Evolutionary conservation across 2,329 filamentous ascomycete genomes (phyloP).

Genomic region (Colletotrichum ledebouriae): DNA sequence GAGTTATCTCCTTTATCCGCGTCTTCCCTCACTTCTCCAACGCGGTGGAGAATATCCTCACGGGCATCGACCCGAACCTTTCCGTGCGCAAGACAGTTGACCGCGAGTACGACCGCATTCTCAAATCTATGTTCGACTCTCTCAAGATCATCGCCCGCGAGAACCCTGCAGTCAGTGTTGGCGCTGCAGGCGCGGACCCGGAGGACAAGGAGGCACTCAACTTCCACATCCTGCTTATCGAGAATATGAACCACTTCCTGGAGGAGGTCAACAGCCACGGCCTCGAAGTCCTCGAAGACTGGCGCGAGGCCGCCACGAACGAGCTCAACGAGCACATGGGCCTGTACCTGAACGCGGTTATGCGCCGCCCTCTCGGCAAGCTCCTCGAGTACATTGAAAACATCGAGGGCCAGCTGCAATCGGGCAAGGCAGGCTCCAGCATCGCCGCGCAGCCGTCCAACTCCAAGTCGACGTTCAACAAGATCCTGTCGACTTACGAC

Average conservation of each 20-base stretch:
- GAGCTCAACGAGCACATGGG: slow-evolving; percentile 90
- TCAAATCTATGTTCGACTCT: slow-evolving; percentile 97
- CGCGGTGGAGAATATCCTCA: slow-evolving; percentile 86
- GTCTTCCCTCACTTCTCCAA: slow-evolving; percentile 90
- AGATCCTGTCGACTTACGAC: slow-evolving; percentile 85
- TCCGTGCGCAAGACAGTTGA: slow-evolving; percentile 84
- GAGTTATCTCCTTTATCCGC: slow-evolving; percentile 94
- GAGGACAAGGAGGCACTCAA: slow-evolving; percentile 98
- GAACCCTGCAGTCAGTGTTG: slow-evolving; percentile 66
- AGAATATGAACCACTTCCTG: slow-evolving; percentile 98
- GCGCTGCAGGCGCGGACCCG: slow-evolving; percentile 62
- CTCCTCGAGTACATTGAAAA: slow-evolving; percentile 93
- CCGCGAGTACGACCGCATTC: slow-evolving; percentile 87
- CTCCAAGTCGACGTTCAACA: slow-evolving; percentile 86
- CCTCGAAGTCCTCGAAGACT: slow-evolving; percentile 83
- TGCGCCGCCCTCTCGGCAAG: slow-evolving; percentile 89
- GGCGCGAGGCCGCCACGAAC: slow-evolving; percentile 81
- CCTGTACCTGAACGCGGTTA: slow-evolving; percentile 88
- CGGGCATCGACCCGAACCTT: slow-evolving; percentile 67
- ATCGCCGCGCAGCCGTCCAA: slow-evolving; percentile 88
- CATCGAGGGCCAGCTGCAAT: slow-evolving; percentile 78
- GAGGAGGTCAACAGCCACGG: slow-evolving; percentile 86
- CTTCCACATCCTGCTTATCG: slow-evolving; percentile 96
- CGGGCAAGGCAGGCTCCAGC: slow-evolving; percentile 69
- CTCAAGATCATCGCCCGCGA: slow-evolving; percentile 91